Percentiles rank a stretch among this genome's conserved stretches.
Conservation (phyloP, 1,284 basidiomycete species). For the Rhodotorula sp. region DNA sequence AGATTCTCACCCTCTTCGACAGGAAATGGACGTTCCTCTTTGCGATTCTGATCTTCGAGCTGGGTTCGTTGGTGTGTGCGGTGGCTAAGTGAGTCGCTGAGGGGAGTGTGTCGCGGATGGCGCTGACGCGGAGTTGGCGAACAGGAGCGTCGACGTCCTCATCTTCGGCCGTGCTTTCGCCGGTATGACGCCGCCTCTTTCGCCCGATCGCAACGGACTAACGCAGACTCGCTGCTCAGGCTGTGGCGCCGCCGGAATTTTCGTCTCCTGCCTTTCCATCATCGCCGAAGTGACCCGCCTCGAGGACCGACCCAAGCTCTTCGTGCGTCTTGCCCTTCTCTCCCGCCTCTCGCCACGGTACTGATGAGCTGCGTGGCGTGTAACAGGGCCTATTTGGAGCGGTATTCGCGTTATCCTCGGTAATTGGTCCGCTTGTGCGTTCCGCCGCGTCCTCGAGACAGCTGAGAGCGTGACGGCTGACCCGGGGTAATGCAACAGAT, state of each 20-base stretch:
- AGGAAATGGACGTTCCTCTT: constrained; percentile 51
- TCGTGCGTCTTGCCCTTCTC: constrained; percentile 46
- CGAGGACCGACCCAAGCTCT: constrained; percentile 50
- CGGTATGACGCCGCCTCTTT: no score
- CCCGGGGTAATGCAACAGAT: background rate
- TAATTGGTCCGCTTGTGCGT: constrained; percentile 51
- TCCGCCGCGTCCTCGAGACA: no score
- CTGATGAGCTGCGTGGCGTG: background rate
- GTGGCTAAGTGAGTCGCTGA: constrained; percentile 51
- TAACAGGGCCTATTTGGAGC: constrained; percentile 27
- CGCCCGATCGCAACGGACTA: no score
- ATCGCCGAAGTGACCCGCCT: constrained; percentile 52
- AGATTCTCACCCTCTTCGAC: constrained; percentile 51
- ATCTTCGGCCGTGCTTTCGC: constrained; percentile 57
- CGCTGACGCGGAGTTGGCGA: constrained; percentile 46
- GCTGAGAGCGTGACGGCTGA: no score
- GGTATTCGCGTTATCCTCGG: constrained; percentile 45
- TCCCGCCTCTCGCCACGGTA: constrained; percentile 45
- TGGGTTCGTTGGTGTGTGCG: constrained; percentile 57
- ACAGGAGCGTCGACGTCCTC: constrained; percentile 49
- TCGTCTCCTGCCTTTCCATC: constrained; percentile 52
- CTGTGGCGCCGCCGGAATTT: constrained; percentile 52
- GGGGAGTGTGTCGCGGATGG: background rate
- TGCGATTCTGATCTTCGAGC: constrained; percentile 54
- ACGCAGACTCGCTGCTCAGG: no score